Evolutionary conservation across 2,329 filamentous ascomycete genomes (phyloP).

Genomic region (Bipolaris sorokiniana): DNA sequence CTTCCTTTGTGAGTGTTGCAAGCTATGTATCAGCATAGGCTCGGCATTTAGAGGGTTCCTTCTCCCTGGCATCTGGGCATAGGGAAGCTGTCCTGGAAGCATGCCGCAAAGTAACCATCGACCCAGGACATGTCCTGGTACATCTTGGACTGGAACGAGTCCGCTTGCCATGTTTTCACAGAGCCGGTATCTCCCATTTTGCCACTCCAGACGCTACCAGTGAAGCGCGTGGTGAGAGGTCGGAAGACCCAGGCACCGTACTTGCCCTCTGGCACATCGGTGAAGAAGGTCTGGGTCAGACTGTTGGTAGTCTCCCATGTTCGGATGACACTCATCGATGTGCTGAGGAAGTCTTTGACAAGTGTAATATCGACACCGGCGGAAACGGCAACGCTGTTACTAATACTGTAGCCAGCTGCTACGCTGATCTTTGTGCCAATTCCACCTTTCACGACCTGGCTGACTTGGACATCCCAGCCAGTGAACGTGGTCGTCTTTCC

Average conservation of each 20-base stretch:
- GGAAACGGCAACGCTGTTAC: slow-evolving; percentile 42
- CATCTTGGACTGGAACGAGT: slow-evolving; percentile 44
- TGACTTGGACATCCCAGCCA: slow-evolving; percentile 52
- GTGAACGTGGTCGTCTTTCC: slow-evolving; percentile 39
- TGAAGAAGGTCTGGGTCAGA: slow-evolving; percentile 41
- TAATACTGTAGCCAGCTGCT: slow-evolving; percentile 45
- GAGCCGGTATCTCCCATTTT: slow-evolving; percentile 40
- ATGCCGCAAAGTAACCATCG: slow-evolving; percentile 50
- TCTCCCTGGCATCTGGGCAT: slow-evolving; percentile 49
- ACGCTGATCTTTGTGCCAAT: slow-evolving; percentile 33
- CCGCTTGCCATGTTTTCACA: slow-evolving; percentile 39
- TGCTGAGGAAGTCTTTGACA: slow-evolving; percentile 36
- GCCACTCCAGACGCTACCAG: slow-evolving; percentile 47
- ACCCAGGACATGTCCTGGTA: slow-evolving; percentile 50
- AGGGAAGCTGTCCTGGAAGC: slow-evolving; percentile 47
- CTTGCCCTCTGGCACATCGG: slow-evolving; percentile 46
- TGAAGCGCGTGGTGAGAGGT: slow-evolving; percentile 41
- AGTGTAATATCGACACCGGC: slow-evolving; percentile 22
- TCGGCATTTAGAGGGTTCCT: slow-evolving; percentile 19
- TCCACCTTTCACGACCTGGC: slow-evolving; percentile 41
- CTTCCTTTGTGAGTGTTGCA: not conserved
- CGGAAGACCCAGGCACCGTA: slow-evolving; percentile 52
- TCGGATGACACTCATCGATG: slow-evolving; percentile 38
- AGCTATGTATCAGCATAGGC: not conserved
- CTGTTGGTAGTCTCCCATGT: slow-evolving; percentile 41